phyloP scores from a whole-genome alignment of 106 monocot species.

The Triglochin maritima region DNA sequence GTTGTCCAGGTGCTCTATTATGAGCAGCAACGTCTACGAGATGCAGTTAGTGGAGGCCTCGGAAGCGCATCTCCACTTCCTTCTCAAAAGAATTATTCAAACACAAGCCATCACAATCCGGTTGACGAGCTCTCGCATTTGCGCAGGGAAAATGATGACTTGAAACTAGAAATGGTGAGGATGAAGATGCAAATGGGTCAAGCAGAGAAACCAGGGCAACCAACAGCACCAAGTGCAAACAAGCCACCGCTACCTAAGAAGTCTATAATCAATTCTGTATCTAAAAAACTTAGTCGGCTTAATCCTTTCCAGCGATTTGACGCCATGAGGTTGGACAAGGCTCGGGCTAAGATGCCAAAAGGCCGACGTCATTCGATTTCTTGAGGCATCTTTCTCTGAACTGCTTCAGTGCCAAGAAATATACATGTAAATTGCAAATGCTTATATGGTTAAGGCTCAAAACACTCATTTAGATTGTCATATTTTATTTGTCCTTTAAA shows the following conservation, averaged over 20 bases:
- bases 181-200: constrained; percentile 44
- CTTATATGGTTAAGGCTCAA: neutral
- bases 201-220: neutral
- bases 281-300: constrained; percentile 71
- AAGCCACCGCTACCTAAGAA: constrained; percentile 75
- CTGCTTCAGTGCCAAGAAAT: neutral
- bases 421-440: neutral
- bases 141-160: constrained; percentile 53
- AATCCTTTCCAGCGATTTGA: constrained; percentile 48
- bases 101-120: neutral
- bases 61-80: constrained; percentile 39
- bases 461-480: neutral
- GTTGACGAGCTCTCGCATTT: constrained; percentile 47
- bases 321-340: constrained; percentile 13
- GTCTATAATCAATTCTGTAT: constrained; percentile 50
- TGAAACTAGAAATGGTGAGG: constrained; percentile 56
- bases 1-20: constrained; percentile 61
- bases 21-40: constrained; percentile 60
- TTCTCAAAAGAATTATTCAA: constrained; percentile 13
- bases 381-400: constrained; percentile 17
- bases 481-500: no score
- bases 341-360: constrained; percentile 43
- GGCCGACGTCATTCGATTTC: constrained; percentile 75
- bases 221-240: neutral
- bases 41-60: constrained; percentile 8